Evolutionary conservation across 352 stramenopile species (phyloP), one percentile per base, ranked within the genome.

Genomic region (Pythium brachiatum): DNA sequence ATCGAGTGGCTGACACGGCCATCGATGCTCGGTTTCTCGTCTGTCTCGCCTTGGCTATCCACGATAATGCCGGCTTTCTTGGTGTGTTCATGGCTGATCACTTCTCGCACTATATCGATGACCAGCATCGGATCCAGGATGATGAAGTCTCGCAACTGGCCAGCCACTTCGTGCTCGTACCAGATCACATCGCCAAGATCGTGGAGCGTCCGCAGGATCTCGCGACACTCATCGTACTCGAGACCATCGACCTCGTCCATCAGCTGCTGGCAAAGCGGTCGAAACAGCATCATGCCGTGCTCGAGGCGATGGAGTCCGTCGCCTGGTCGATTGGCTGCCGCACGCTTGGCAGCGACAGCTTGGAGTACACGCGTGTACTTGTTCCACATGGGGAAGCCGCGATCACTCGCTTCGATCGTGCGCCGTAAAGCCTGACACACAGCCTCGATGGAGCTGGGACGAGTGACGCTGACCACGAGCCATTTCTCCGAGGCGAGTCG

Each of bases 81-180:
- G 15, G 51, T 36, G 2, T 34, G 29, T 20, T 44, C 36, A 20
- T 44, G 36, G 36, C 36, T 44, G 18, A 44, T 44, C 7, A 44
- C 36, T 20, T 44, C 36, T n/a, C 18, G 11, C 36, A 44, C 36
- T 3, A 34, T 43, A 20, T 76, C 65, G 12, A 76, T 70, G 1
- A 66, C 69, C 31, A 76, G 60, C 4, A 66, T 76, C 6, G 60
- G 69, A 20, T 64, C 32, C 18, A 55, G n/a, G 18, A 62, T 36
- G 21, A 62, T 20, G 11, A 9, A 53, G 31, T 62, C 56, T 12
- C 31, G 20, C 31, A 62, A 11, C 11, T 21, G 12, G 0, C 31
- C 56, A 13, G 43, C 9, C 2, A 11, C 43, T 27, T 47, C 18
- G 27, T 51, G 57, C n/a, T 68, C 31, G 48, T 62, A 68, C 62